Evolutionary conservation across 2,329 filamentous ascomycete genomes (phyloP).

Genomic region (Ascochyta koolunga): DNA sequence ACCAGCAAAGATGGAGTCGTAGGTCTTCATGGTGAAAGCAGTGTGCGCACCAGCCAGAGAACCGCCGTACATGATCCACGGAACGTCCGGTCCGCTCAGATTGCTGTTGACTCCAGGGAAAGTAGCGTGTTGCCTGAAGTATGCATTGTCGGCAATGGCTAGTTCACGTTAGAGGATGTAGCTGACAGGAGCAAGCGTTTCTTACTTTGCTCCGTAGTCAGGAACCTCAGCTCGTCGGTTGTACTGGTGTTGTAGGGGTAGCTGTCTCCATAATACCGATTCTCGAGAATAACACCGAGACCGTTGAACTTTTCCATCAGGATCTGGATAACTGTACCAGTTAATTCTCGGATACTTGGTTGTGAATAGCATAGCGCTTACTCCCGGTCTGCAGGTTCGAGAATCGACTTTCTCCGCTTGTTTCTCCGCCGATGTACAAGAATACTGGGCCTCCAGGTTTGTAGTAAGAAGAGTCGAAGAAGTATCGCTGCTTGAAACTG

Average conservation of each 20-base stretch:
- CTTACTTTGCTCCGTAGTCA: constrained; percentile 58
- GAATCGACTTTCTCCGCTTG: constrained; percentile 46
- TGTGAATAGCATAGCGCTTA: constrained; percentile 14
- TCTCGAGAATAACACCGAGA: constrained; percentile 61
- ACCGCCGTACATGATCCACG: constrained; percentile 56
- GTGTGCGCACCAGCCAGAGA: constrained; percentile 53
- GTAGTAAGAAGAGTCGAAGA: constrained; percentile 61
- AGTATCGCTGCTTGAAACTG: constrained; percentile 63
- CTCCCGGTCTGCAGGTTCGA: constrained; percentile 51
- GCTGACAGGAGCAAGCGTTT: not conserved
- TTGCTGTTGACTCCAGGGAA: constrained; percentile 53
- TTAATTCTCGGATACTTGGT: not conserved
- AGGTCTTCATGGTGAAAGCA: constrained; percentile 55
- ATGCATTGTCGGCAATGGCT: constrained; percentile 59
- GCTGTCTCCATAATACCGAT: constrained; percentile 58
- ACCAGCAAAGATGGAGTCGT: constrained; percentile 55
- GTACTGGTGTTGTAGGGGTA: constrained; percentile 57
- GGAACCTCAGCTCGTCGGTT: constrained; percentile 57
- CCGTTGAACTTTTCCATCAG: constrained; percentile 61
- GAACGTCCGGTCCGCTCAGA: constrained; percentile 53
- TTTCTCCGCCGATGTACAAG: constrained; percentile 57
- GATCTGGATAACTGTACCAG: constrained; percentile 56
- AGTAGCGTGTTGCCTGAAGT: constrained; percentile 57
- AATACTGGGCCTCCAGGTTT: constrained; percentile 60
- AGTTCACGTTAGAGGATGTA: not conserved